A percentile compares a stretch with the other conserved stretches of the same genome.
Conservation (phyloP, 2,329 filamentous ascomycete species). For the Xylariaceae sp. region DNA sequence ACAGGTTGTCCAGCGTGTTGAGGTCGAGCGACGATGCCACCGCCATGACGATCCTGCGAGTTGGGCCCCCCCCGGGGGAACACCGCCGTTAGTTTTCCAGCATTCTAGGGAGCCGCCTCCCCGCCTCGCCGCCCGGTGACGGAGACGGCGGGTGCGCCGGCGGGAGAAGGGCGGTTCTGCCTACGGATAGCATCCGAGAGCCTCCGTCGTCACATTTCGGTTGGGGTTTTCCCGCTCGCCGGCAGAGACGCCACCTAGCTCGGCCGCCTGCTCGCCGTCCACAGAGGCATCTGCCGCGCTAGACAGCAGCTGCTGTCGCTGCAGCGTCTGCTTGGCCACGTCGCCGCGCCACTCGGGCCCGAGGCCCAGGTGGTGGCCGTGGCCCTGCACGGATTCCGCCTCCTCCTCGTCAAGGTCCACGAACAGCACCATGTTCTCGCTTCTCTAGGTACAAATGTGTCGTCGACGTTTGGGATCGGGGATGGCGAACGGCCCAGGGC, state of each 20-base stretch:
- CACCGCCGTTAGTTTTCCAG: too few relatives aligned
- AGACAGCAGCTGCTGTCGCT: not conserved
- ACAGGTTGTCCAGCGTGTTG: constrained; percentile 77
- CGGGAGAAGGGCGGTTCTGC: constrained; percentile 24
- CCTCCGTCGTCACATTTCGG: constrained; percentile 51
- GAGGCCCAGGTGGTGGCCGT: constrained; percentile 11
- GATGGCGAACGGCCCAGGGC: too few relatives aligned
- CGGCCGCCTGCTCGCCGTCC: constrained; percentile 6
- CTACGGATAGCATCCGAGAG: constrained; percentile 63
- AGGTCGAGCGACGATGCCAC: constrained; percentile 75
- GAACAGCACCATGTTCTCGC: constrained; percentile 27
- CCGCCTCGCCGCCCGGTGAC: too few relatives aligned
- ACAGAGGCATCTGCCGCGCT: constrained; percentile 1
- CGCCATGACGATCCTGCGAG: constrained; percentile 62
- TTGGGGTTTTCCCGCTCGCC: constrained; percentile 38
- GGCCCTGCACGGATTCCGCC: constrained; percentile 17
- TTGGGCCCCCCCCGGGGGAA: too few relatives aligned
- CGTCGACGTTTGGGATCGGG: too few relatives aligned
- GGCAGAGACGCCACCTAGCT: constrained; percentile 1
- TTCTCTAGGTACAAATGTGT: too few relatives aligned
- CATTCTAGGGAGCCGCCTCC: too few relatives aligned
- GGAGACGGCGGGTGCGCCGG: not conserved
- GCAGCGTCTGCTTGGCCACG: constrained; percentile 7
- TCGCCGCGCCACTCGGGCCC: constrained; percentile 19
- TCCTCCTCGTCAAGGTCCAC: constrained; percentile 28